Conservation (phyloP, 2,329 filamentous ascomycete genomes). For the Chaetoscypha palmicola region DNA sequence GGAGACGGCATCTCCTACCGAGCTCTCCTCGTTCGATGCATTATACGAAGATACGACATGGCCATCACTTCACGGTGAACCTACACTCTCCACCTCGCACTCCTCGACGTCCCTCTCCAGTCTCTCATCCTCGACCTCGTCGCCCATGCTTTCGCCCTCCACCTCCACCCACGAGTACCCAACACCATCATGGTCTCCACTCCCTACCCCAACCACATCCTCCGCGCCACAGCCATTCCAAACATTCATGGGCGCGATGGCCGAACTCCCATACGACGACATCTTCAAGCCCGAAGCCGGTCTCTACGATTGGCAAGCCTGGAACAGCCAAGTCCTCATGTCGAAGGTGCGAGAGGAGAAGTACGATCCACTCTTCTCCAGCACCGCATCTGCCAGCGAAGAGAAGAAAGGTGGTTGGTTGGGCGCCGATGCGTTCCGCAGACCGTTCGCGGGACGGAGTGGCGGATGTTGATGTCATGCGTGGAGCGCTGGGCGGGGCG, state of each 20-base stretch:
- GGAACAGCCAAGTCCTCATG: conserved; percentile 27
- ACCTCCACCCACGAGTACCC: conserved; percentile 20
- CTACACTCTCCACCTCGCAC: conserved; percentile 13
- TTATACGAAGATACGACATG: conserved; percentile 27
- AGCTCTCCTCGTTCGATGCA: conserved; percentile 24
- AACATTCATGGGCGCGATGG: conserved; percentile 30
- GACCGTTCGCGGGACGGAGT: conserved; percentile 12
- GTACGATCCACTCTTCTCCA: conserved; percentile 15
- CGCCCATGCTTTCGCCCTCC: conserved; percentile 1
- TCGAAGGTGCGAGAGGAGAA: conserved; percentile 28
- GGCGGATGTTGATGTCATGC: background rate
- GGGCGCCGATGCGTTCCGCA: conserved; percentile 12
- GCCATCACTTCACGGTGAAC: conserved; percentile 16
- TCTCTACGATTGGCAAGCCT: conserved; percentile 28
- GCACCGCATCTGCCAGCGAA: conserved; percentile 3
- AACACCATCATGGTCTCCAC: conserved; percentile 21
- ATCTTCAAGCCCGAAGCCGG: conserved; percentile 28
- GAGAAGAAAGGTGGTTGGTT: conserved; percentile 17
- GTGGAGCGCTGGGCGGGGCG: too few relatives aligned
- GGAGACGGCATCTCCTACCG: conserved; percentile 4
- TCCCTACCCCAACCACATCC: conserved; percentile 1
- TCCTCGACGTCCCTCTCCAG: conserved; percentile 14
- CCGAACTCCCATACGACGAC: conserved; percentile 29
- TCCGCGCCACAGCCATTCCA: conserved; percentile 26
- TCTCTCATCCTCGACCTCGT: conserved; percentile 9